phyloP scores from a whole-genome alignment of 2,329 filamentous ascomycete species.

The Zymoseptoria tritici region DNA sequence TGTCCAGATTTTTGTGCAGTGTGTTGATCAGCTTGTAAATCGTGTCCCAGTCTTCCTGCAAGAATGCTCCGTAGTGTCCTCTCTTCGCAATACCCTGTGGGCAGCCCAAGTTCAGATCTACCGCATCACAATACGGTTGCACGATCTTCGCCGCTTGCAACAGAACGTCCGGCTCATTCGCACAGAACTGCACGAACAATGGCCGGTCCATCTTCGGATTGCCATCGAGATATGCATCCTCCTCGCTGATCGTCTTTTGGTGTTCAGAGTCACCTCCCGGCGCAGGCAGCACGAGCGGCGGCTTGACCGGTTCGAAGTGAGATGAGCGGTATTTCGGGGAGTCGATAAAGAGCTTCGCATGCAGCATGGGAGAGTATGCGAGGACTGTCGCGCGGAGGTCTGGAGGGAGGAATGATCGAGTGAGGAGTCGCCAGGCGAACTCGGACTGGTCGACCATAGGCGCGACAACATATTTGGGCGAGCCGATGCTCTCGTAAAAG shows the following conservation, averaged over 20 bases:
- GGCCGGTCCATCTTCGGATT: conserved; percentile 79
- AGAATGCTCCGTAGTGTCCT: conserved; percentile 86
- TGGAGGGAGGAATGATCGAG: conserved; percentile 78
- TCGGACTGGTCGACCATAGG: conserved; percentile 99
- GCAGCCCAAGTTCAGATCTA: conserved; percentile 92
- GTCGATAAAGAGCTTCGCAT: conserved; percentile 80
- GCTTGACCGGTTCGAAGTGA: conserved; percentile 66
- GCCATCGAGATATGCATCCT: conserved; percentile 65
- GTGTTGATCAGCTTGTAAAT: conserved; percentile 76
- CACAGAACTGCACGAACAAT: conserved; percentile 94
- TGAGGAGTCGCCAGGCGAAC: conserved; percentile 95
- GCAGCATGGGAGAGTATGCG: conserved; percentile 93
- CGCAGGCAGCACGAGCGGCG: conserved; percentile 16
- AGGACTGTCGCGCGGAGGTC: conserved; percentile 56
- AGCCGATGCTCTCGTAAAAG: conserved; percentile 92
- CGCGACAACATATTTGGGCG: conserved; percentile 81
- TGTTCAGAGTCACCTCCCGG: conserved; percentile 16
- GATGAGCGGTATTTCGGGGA: conserved; percentile 66
- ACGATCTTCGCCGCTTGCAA: conserved; percentile 71
- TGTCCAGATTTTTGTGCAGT: conserved; percentile 67
- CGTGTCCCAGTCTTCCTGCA: conserved; percentile 85
- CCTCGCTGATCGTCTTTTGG: conserved; percentile 14
- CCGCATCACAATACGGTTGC: conserved; percentile 83
- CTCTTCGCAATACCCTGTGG: conserved; percentile 90
- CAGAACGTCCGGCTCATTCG: conserved; percentile 73